phyloP scores from a whole-genome alignment of 352 stramenopile species.

The Phytophthora tubulina region DNA sequence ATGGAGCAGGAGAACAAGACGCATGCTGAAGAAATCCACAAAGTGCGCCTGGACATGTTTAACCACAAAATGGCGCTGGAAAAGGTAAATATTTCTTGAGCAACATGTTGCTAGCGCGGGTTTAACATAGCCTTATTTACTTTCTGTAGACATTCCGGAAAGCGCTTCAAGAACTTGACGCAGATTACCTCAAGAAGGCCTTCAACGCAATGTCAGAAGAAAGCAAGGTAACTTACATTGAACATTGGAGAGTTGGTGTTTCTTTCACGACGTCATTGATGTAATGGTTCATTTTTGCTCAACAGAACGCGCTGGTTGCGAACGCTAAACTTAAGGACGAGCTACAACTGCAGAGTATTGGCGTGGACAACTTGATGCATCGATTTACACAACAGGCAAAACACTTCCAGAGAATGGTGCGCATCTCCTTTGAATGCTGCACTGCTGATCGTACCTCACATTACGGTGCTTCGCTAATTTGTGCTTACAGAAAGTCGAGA shows the following conservation, averaged over 20 bases:
- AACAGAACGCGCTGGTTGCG: conserved; percentile 75
- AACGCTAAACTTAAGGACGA: conserved; percentile 88
- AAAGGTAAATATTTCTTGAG: conserved; percentile 50
- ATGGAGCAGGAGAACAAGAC: conserved; percentile 70
- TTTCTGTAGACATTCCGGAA: conserved; percentile 71
- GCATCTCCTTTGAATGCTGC: neutral
- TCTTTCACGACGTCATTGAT: neutral
- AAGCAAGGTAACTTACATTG: conserved; percentile 59
- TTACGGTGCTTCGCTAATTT: neutral
- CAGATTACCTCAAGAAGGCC: conserved; percentile 83
- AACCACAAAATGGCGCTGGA: conserved; percentile 89
- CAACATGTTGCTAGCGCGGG: neutral
- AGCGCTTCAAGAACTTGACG: conserved; percentile 77
- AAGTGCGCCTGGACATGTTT: conserved; percentile 84
- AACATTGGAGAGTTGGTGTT: neutral
- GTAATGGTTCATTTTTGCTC: neutral
- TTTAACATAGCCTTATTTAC: neutral
- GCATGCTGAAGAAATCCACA: conserved; percentile 80
- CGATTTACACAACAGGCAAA: conserved; percentile 74
- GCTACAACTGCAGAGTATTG: conserved; percentile 79
- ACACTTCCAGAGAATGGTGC: conserved; percentile 77
- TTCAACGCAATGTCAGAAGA: conserved; percentile 87
- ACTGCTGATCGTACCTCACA: neutral
- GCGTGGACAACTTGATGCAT: conserved; percentile 85
- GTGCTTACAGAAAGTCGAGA: conserved; percentile 72